phyloP scores from a whole-genome alignment of 2,329 filamentous ascomycete genomes.

The Rutstroemia sydowiana region DNA sequence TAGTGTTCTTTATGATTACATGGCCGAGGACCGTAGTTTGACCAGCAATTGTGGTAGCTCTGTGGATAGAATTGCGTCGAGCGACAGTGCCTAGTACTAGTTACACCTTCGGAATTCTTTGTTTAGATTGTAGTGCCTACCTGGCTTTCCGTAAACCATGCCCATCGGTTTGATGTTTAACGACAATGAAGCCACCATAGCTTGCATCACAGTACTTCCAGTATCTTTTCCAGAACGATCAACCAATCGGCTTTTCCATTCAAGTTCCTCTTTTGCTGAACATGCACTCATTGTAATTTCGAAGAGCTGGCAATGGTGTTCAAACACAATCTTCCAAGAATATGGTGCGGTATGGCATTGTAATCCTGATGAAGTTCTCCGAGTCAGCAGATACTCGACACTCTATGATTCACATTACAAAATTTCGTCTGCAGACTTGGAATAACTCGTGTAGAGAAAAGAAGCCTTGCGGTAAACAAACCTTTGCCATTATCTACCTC shows the following conservation, averaged over 20 bases:
- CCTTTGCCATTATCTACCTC: constrained; percentile 70
- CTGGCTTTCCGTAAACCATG: constrained; percentile 65
- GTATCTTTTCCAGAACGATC: constrained; percentile 43
- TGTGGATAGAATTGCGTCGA: constrained; percentile 69
- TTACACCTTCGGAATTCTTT: too few species aligned
- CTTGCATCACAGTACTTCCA: constrained; percentile 38
- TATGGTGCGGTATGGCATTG: constrained; percentile 81
- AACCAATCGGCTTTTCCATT: constrained; percentile 68
- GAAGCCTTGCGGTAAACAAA: too few species aligned
- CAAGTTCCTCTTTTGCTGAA: constrained; percentile 67
- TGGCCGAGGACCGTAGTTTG: constrained; percentile 62
- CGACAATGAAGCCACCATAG: constrained; percentile 55
- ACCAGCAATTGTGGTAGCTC: constrained; percentile 62
- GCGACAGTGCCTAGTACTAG: constrained; percentile 51
- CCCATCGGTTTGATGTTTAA: constrained; percentile 69
- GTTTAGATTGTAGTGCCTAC: too few species aligned
- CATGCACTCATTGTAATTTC: constrained; percentile 86
- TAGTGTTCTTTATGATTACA: constrained; percentile 82
- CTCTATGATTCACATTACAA: too few species aligned
- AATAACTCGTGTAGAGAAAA: too few species aligned
- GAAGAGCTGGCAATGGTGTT: constrained; percentile 66
- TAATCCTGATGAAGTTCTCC: constrained; percentile 58
- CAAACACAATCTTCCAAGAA: constrained; percentile 89
- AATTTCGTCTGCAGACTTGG: background rate
- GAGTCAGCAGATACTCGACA: too few species aligned